These are phyloP conservation scores for Gossypium schwendimanii DNA, from an alignment of 441 rosid species.

Conservation along the genomic window DNA sequence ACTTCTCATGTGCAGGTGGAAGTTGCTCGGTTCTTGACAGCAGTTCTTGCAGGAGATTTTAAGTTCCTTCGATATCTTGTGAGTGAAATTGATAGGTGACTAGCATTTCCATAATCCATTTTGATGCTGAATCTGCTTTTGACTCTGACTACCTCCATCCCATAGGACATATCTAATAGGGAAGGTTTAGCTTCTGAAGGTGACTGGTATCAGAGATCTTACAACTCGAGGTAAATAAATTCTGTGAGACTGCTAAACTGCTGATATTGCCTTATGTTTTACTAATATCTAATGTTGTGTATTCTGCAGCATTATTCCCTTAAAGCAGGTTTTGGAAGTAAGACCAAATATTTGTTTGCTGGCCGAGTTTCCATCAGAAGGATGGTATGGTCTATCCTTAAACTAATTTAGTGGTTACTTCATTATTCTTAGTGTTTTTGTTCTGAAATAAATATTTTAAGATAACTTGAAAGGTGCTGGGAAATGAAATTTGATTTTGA, in stretches of 20 bases:
- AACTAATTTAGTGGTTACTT: neutral
- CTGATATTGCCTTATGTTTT: neutral
- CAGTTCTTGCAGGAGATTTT: conserved; percentile 49
- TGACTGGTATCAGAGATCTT: conserved; percentile 56
- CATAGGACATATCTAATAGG: conserved; percentile 60
- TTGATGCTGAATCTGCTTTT: conserved; percentile 11
- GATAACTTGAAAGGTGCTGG: neutral
- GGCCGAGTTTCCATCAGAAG: conserved; percentile 61
- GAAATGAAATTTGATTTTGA: conserved; percentile 11
- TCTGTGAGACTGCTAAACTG: neutral
- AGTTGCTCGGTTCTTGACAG: conserved; percentile 42
- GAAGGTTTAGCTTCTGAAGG: conserved; percentile 61
- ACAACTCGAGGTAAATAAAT: conserved; percentile 32
- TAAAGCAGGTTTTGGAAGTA: conserved; percentile 48
- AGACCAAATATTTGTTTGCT: conserved; percentile 57
- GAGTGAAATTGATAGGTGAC: conserved; percentile 23
- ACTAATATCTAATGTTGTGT: conserved; percentile 3
- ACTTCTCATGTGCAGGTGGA: conserved; percentile 38
- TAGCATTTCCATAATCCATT: neutral
- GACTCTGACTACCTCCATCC: conserved; percentile 12
- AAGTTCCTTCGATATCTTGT: conserved; percentile 51
- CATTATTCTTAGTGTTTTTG: neutral
- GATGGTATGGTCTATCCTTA: conserved; percentile 37
- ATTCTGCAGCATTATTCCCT: conserved; percentile 43
- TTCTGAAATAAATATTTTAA: neutral